phyloP scores from a whole-genome alignment of 2,329 filamentous ascomycete genomes.

The Mycosphaerella sp. region DNA sequence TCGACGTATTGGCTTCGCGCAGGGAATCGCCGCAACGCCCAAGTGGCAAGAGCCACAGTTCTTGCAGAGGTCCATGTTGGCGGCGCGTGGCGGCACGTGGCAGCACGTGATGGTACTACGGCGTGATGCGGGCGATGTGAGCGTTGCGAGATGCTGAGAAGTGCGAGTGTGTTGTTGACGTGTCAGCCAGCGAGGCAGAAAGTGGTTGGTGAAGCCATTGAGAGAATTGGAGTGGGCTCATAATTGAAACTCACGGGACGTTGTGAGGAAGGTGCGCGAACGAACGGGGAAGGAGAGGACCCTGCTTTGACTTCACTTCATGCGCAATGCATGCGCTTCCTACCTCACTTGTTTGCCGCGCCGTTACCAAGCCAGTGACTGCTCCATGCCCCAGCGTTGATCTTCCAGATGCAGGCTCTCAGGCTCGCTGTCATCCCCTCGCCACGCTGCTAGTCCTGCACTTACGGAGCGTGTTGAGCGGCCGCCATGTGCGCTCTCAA shows the following conservation, averaged over 20 bases:
- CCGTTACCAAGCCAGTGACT: neutral
- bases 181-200: constrained; percentile 5
- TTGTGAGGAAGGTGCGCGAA: neutral
- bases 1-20: constrained; percentile 12
- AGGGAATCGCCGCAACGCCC: constrained; percentile 17
- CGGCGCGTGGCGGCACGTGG: constrained; percentile 1
- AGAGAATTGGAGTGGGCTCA: neutral
- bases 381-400: neutral
- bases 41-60: constrained; percentile 26
- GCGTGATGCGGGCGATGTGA: neutral
- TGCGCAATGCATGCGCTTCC: neutral
- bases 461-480: no score
- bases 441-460: no score
- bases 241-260: neutral
- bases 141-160: neutral
- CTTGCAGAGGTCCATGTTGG: constrained; percentile 26
- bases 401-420: no score
- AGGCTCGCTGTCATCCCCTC: no score
- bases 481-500: no score
- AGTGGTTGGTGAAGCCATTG: neutral
- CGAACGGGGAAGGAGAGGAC: neutral
- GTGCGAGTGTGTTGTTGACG: neutral
- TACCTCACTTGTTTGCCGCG: neutral
- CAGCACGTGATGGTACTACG: neutral
- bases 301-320: constrained; percentile 1